A percentile compares a stretch with the other conserved stretches of the same genome.
phyloP scores from a whole-genome alignment of 2,329 filamentous ascomycete species.

The Pezicula carpinea region DNA sequence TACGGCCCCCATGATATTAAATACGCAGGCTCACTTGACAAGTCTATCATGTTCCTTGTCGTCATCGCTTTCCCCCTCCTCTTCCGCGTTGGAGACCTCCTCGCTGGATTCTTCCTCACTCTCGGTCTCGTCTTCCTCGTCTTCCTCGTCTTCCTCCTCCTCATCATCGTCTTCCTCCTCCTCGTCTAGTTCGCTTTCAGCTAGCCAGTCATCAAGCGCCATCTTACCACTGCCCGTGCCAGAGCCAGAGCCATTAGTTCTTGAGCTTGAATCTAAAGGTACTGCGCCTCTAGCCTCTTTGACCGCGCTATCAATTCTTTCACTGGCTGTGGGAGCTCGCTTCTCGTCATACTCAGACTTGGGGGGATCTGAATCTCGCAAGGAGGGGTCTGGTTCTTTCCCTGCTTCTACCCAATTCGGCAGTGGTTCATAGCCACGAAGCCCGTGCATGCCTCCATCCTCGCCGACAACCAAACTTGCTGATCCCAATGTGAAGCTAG shows the following conservation, averaged over 20 bases:
- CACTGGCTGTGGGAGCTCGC: conserved; percentile 50
- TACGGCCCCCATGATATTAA: background rate
- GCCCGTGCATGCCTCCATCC: conserved; percentile 65
- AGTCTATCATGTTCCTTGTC: conserved; percentile 27
- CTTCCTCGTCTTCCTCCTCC: conserved; percentile 42
- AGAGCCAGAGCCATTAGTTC: conserved; percentile 41
- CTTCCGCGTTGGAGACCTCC: conserved; percentile 25
- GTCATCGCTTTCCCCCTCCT: conserved; percentile 25
- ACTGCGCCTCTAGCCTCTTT: conserved; percentile 29
- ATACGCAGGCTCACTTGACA: conserved; percentile 22
- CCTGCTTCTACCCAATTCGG: conserved; percentile 83
- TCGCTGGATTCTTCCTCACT: conserved; percentile 45
- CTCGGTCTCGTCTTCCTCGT: conserved; percentile 45
- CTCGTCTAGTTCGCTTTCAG: conserved; percentile 60
- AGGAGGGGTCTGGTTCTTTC: conserved; percentile 68
- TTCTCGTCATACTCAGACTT: conserved; percentile 34
- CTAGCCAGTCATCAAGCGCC: conserved; percentile 90
- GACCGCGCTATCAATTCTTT: conserved; percentile 57
- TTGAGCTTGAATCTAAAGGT: conserved; percentile 30
- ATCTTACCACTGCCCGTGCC: conserved; percentile 45
- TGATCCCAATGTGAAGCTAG: conserved; percentile 74
- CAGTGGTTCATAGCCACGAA: conserved; percentile 73
- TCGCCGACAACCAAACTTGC: conserved; percentile 80
- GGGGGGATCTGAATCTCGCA: conserved; percentile 57
- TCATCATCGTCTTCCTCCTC: conserved; percentile 50